Evolutionary conservation across 768 basidiomycete species (phyloP).

Genomic region (Erythrobasidium yunnanense): DNA sequence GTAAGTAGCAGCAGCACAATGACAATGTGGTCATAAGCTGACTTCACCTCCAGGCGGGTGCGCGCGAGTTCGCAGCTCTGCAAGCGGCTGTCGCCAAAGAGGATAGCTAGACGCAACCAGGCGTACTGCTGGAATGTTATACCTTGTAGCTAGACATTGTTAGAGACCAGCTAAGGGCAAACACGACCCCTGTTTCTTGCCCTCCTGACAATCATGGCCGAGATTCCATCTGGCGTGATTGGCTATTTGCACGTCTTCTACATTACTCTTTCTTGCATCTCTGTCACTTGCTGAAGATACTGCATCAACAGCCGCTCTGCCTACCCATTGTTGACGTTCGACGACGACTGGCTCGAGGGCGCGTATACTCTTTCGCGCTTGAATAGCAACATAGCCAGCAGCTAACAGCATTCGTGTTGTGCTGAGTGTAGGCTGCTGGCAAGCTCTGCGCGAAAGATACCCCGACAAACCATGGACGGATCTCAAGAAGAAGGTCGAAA

Average conservation of each 20-base stretch:
- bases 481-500: constrained; percentile 14
- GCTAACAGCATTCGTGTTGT: too few relatives aligned
- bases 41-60: constrained; percentile 8
- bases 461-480: background rate
- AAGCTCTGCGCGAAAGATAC: background rate
- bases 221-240: background rate
- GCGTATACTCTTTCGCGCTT: background rate
- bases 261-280: too few relatives aligned
- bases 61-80: constrained; percentile 17
- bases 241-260: background rate
- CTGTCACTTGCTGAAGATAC: background rate
- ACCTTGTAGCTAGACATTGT: too few relatives aligned
- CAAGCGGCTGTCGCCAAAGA: too few relatives aligned
- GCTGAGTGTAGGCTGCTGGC: too few relatives aligned
- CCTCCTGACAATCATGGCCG: too few relatives aligned
- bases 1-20: background rate
- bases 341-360: background rate
- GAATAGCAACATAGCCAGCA: background rate
- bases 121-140: too few relatives aligned
- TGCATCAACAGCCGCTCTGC: background rate
- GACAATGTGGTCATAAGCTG: background rate
- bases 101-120: too few relatives aligned
- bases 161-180: too few relatives aligned
- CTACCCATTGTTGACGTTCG: background rate
- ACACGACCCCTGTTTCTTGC: too few relatives aligned